Conservation (phyloP, 2,329 filamentous ascomycete species). For the Xylariaceae sp. region DNA sequence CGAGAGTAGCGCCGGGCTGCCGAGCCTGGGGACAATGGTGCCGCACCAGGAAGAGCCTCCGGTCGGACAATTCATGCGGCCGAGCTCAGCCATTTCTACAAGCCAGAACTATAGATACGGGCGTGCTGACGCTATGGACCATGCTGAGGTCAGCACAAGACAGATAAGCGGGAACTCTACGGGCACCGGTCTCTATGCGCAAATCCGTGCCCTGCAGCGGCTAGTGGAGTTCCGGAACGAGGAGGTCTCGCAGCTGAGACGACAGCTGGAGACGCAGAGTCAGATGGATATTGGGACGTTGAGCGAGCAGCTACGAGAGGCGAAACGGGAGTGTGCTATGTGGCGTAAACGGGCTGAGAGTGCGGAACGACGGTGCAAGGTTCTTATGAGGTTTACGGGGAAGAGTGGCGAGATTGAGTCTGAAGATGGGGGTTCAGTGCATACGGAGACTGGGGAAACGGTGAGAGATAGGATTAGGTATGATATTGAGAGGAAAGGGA, state of each 20-base stretch:
- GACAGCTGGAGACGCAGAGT: constrained; percentile 43
- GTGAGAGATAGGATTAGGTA: background rate
- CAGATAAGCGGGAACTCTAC: constrained; percentile 27
- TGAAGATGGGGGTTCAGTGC: background rate
- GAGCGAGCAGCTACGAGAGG: constrained; percentile 44
- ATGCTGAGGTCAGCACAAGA: background rate
- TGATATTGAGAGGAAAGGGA: background rate
- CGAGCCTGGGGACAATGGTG: constrained; percentile 37
- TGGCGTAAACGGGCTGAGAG: constrained; percentile 55
- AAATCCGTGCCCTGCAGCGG: constrained; percentile 46
- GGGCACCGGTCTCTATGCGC: constrained; percentile 36
- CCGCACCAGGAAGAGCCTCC: constrained; percentile 35
- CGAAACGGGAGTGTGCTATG: constrained; percentile 38
- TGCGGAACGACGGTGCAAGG: constrained; percentile 50
- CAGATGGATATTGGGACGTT: constrained; percentile 43
- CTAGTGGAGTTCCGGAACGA: constrained; percentile 44
- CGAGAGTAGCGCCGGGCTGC: constrained; percentile 21
- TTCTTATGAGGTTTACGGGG: constrained; percentile 43
- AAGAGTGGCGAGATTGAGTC: constrained; percentile 12
- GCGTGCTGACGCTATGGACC: too few species aligned
- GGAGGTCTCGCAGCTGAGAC: constrained; percentile 41
- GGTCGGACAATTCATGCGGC: constrained; percentile 36
- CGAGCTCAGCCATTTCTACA: constrained; percentile 23
- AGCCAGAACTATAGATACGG: background rate
- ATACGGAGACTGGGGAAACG: background rate